Base-by-base conservation (phyloP, 1,139 yeast genomes). In the Pichia sp. region DNA sequence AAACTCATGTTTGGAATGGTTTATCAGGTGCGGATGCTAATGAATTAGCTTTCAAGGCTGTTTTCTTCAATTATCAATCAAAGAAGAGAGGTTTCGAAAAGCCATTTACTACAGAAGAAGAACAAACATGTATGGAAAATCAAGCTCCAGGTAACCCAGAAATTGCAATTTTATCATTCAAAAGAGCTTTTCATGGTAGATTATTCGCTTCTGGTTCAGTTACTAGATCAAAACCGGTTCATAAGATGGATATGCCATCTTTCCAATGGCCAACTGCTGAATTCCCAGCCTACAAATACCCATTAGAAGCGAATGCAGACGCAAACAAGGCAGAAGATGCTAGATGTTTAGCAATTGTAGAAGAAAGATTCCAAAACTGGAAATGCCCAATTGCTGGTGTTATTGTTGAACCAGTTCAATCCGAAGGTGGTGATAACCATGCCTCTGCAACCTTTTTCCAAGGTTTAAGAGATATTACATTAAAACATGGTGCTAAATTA, bases 351-450 rank as follows among this genome's bases (percentile, higher is more conserved):
- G 76, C 66, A 22, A 75, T 70, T 56, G 73, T 85, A 50, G 90
- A 84, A 61, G 70, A 77, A 30, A 67, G 81, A 56, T 74, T 83
- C 68, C 67, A 73, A 58, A 71, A 73, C 46, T 82, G 87, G 85
- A 67, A 72, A 56, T 69, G 74, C 52, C 90, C 91, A 52, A 82
- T 86, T 62, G 93, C 93, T 29, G 93, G 87, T 54, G 74, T 84
- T 45, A 78, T 86, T 60, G 78, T 84, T 53, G 95, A 86, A 72
- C 95, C 95, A 57, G 81, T 87, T 58, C 95, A 86, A 70, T 82
- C 91, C 38, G 95, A 86, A 72, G 95, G 95, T 67, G 95, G 95
- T 67, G 95, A 86, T 70, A 85, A 85, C 74, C 95, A 86, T 66
- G 95, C 87, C 16, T 81, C 89, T 42, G 75, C 80, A 33, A 77